Evolutionary conservation across 768 basidiomycete genomes (phyloP), one percentile per base, ranked within the genome.

Genomic region (Amyloporia xantha): DNA sequence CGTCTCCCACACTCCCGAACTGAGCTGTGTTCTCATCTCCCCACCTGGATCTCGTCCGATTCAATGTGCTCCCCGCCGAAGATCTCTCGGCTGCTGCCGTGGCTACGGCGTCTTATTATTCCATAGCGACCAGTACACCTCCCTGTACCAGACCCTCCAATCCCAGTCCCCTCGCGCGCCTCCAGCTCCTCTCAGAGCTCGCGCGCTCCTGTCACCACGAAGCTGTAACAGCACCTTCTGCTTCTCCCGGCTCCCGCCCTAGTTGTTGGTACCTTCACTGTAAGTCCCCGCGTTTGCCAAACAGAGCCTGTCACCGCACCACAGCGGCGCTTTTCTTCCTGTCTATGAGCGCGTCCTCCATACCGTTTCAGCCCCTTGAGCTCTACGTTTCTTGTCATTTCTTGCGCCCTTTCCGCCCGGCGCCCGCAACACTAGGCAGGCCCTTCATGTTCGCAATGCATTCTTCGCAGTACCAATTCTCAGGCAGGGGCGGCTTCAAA

Each of bases 401-500:
- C 59, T 71, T 72, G 54, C 71, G 64, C 33, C 71, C 70, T 56
- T 72, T 72, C 21, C 71, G 70, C 47, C 60, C 51, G 41, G 56
- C 44, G 48, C 35, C 30, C 44, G 43, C 40, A 28, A 30, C 39
- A 48, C 48, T 19, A 27, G 47, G 41, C 26, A 47, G 42, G 49
- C 49, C 44, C 47, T 43, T 28, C 20, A 52, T 47, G 23, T 48
- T 56, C 44, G 46, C 64, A 59, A 49, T 65, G 54, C 81, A 83
- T n/a, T 76, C 73, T 6, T 75, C 67, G 55, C 81, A 82, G 51
- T 71, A 81, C 81, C 80, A 82, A 13, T 62, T 62, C 45, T 80
- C 78, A 5, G 79, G 79, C 45, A 79, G 66, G 23, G 76, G 76
- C 20, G 74, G 72, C 54, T 75, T 78, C 46, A 83, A 62, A 48